Percentiles rank a stretch among this genome's conserved stretches.
Conservation (phyloP, 495 filamentous ascomycete genomes). For the Mytilinidion resinicola region DNA sequence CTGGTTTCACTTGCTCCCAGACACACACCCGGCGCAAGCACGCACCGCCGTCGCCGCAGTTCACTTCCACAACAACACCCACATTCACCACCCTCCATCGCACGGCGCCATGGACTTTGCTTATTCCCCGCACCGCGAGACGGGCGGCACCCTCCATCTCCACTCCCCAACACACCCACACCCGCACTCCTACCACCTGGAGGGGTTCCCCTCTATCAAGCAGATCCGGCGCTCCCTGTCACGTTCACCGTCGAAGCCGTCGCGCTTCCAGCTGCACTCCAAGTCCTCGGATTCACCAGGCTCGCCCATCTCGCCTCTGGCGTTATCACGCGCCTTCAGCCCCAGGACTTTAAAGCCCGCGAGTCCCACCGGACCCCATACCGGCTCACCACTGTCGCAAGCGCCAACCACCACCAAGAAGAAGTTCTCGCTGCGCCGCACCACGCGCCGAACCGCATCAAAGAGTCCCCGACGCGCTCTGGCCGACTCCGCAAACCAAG, state of each 20-base stretch:
- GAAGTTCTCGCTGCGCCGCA: conserved; percentile 38
- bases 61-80: neutral
- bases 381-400: conserved; percentile 10
- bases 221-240: conserved; percentile 79
- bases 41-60: neutral
- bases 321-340: conserved; percentile 25
- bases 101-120: conserved; percentile 32
- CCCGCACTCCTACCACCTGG: conserved; percentile 57
- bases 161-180: conserved; percentile 77
- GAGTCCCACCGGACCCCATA: neutral
- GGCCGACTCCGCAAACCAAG: conserved; percentile 60
- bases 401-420: conserved; percentile 16
- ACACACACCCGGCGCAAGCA: neutral
- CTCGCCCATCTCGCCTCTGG: conserved; percentile 39
- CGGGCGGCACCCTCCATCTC: conserved; percentile 70
- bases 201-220: conserved; percentile 67
- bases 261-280: conserved; percentile 57
- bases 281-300: conserved; percentile 42
- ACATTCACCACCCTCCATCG: neutral
- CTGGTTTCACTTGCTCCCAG: conserved; percentile 1
- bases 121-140: conserved; percentile 35
- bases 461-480: conserved; percentile 74
- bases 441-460: conserved; percentile 53
- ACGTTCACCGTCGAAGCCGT: conserved; percentile 74
- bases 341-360: conserved; percentile 2